These are phyloP conservation scores for Backusella macrospora DNA, from an alignment of 192 early-diverging fungal species.

Conservation along the genomic window DNA sequence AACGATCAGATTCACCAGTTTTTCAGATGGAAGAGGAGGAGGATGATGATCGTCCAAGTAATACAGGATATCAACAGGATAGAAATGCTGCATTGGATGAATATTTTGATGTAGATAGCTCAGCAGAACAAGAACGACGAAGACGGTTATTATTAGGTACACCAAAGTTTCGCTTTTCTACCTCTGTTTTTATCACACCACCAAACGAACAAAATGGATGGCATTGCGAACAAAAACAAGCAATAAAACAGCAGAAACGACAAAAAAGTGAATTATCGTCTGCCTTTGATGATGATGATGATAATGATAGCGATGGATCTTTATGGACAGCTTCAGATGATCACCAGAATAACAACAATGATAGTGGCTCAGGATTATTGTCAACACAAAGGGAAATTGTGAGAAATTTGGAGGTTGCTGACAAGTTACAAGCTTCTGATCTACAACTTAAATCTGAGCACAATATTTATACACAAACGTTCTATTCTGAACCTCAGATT, in stretches of 20 bases:
- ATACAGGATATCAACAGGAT: neutral
- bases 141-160: slow-evolving; percentile 30
- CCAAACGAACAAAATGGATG: slow-evolving; percentile 22
- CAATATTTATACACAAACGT: slow-evolving; percentile 21
- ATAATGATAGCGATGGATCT: slow-evolving; percentile 1
- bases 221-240: neutral
- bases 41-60: neutral
- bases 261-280: neutral
- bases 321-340: neutral
- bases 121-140: slow-evolving; percentile 21
- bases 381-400: neutral
- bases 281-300: slow-evolving; percentile 9
- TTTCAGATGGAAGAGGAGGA: neutral
- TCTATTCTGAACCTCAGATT: slow-evolving; percentile 29
- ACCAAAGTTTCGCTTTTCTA: slow-evolving; percentile 29
- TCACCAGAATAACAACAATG: neutral
- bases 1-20: neutral
- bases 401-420: neutral
- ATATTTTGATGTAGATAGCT: slow-evolving; percentile 40
- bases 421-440: neutral
- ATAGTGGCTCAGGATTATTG: neutral
- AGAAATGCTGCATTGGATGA: slow-evolving; percentile 33
- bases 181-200: slow-evolving; percentile 21
- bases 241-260: neutral
- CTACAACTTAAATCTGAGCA: neutral